A percentile compares a stretch with the other conserved stretches of the same genome.
phyloP scores from a whole-genome alignment of 2,329 filamentous ascomycete species.

The Fusarium temperatum region DNA sequence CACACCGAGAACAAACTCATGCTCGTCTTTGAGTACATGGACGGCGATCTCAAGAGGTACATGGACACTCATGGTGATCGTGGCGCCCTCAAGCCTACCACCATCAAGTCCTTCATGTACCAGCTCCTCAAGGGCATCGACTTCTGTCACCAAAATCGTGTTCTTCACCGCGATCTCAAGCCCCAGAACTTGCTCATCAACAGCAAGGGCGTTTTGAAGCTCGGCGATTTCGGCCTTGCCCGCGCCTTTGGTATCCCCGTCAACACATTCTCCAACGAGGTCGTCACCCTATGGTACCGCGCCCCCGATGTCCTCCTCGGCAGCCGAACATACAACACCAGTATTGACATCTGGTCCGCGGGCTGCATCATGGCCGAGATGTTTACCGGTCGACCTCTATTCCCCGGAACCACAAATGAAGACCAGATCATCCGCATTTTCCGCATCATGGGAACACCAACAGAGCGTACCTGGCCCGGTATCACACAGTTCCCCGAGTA shows the following conservation, averaged over 20 bases:
- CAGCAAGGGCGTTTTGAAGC: constrained; percentile 86
- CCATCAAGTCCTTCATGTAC: constrained; percentile 99
- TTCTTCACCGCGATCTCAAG: constrained; percentile 94
- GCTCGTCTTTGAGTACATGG: constrained; percentile 99
- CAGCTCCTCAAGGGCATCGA: constrained; percentile 95
- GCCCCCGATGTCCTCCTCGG: constrained; percentile 95
- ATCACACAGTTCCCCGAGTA: constrained; percentile 98
- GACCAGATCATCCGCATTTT: constrained; percentile 98
- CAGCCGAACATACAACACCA: constrained; percentile 97
- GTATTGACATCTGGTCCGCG: constrained; percentile 98
- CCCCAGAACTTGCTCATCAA: constrained; percentile 98
- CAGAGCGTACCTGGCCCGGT: constrained; percentile 93
- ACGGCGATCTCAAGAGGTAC: constrained; percentile 97
- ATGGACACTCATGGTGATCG: constrained; percentile 95
- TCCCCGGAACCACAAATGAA: constrained; percentile 97
- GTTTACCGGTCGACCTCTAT: constrained; percentile 94
- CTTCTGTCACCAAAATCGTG: constrained; percentile 97
- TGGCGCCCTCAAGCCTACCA: constrained; percentile 85
- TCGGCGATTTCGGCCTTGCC: constrained; percentile 93
- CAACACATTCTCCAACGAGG: constrained; percentile 98
- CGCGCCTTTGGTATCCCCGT: constrained; percentile 96
- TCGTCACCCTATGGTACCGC: constrained; percentile 97
- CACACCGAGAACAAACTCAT: constrained; percentile 99
- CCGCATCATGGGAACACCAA: constrained; percentile 97
- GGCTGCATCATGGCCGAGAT: constrained; percentile 99